Conservation (phyloP, 2,329 filamentous ascomycete species). For the Graphilbum fragrans region DNA sequence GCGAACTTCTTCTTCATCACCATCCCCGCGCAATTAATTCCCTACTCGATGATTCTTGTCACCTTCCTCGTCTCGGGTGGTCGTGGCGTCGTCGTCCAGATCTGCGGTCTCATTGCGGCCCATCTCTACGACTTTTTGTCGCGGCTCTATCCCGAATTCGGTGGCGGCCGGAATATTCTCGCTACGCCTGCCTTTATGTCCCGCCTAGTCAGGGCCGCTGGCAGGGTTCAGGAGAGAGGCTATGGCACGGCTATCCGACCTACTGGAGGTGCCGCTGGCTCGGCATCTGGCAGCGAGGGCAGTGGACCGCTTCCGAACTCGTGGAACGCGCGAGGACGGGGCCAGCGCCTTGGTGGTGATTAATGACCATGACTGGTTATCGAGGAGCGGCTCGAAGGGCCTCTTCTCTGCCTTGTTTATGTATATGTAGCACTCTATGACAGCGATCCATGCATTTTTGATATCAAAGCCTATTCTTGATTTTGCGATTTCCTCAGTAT, state of each 20-base stretch:
- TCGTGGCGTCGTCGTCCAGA: conserved; percentile 46
- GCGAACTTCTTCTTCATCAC: conserved; percentile 72
- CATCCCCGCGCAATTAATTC: conserved; percentile 71
- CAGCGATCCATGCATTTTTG: no score
- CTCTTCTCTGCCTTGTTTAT: no score
- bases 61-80: conserved; percentile 56
- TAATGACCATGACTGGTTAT: no score
- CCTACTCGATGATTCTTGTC: conserved; percentile 65
- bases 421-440: no score
- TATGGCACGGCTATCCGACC: conserved; percentile 51
- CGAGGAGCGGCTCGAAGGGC: no score
- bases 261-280: conserved; percentile 13
- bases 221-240: conserved; percentile 30
- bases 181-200: conserved; percentile 62
- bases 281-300: conserved; percentile 16
- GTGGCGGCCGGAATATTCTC: conserved; percentile 67
- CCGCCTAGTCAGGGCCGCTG: conserved; percentile 45
- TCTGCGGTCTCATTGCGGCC: conserved; percentile 72
- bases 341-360: conserved; percentile 46
- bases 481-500: no score
- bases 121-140: conserved; percentile 87
- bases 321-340: conserved; percentile 51
- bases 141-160: conserved; percentile 78
- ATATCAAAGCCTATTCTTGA: not conserved
- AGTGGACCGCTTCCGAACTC: conserved; percentile 45